Percentiles rank a stretch among this genome's conserved stretches.
Evolutionary conservation across 2,329 filamentous ascomycete genomes (phyloP).

Genomic region (Fusarium sp.): DNA sequence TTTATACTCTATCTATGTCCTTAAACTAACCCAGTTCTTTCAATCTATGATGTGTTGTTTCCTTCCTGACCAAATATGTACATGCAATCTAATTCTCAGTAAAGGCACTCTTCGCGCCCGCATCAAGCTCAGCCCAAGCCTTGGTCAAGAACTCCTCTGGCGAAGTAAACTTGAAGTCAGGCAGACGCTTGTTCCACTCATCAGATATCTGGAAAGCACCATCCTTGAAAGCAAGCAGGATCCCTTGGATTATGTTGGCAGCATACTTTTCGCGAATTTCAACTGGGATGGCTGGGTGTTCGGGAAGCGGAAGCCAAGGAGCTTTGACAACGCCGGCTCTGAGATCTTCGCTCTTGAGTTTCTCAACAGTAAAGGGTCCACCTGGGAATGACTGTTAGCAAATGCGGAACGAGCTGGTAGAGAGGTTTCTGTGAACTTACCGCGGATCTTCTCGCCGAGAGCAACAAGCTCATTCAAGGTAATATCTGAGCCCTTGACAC

Average conservation of each 20-base stretch:
- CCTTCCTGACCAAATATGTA: too few species aligned
- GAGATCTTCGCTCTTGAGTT: constrained; percentile 40
- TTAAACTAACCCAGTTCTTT: background rate
- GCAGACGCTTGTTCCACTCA: constrained; percentile 62
- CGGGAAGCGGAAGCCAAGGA: constrained; percentile 43
- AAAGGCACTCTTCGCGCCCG: constrained; percentile 15
- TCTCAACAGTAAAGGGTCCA: constrained; percentile 40
- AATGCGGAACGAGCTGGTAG: rapidly evolving
- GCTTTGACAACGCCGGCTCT: constrained; percentile 40
- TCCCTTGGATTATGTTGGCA: background rate
- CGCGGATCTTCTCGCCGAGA: constrained; percentile 58
- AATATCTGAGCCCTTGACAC: constrained; percentile 58
- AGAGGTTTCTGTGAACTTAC: background rate
- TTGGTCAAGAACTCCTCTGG: constrained; percentile 60
- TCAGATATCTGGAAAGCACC: constrained; percentile 55
- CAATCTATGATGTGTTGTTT: background rate
- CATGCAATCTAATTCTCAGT: background rate
- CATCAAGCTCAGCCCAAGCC: constrained; percentile 43
- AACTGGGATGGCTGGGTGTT: constrained; percentile 37
- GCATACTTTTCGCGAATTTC: constrained; percentile 37
- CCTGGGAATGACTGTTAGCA: constrained; percentile 16
- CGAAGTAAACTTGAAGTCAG: constrained; percentile 60
- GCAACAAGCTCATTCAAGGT: constrained; percentile 56
- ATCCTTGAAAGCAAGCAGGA: constrained; percentile 28
- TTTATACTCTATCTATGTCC: background rate